Percentiles rank a stretch among this genome's conserved stretches.
Conservation (phyloP, 2,329 filamentous ascomycete genomes). For the Neonectria sp. region DNA sequence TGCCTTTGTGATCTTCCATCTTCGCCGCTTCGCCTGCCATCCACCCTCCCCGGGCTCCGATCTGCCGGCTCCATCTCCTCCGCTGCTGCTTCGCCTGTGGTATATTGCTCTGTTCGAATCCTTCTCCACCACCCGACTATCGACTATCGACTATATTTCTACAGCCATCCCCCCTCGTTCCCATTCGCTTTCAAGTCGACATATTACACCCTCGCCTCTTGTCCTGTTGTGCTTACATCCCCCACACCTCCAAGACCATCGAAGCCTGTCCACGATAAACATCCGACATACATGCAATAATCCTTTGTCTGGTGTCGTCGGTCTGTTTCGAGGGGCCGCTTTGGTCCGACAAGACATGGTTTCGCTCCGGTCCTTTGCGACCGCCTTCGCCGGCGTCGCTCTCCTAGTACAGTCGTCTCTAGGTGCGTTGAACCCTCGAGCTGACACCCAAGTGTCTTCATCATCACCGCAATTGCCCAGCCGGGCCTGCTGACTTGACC, state of each 20-base stretch:
- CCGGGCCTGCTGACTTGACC: conserved; percentile 44
- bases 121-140: not conserved
- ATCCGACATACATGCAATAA: conserved; percentile 35
- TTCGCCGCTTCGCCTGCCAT: not conserved
- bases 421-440: conserved; percentile 44
- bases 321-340: conserved; percentile 34
- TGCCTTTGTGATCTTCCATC: not conserved
- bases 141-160: conserved; percentile 17
- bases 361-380: conserved; percentile 50
- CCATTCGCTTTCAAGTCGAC: conserved; percentile 6
- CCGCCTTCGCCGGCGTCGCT: conserved; percentile 50
- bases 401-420: conserved; percentile 50
- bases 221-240: not conserved
- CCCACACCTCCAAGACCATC: not conserved
- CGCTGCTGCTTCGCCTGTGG: not conserved
- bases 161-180: not conserved
- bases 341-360: conserved; percentile 51
- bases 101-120: not conserved
- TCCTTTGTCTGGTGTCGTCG: conserved; percentile 29
- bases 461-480: not conserved
- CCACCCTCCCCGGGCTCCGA: not conserved
- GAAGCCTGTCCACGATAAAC: not conserved
- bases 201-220: not conserved
- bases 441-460: not conserved
- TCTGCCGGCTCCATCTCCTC: conserved; percentile 12